Evolutionary conservation across 345 rosid genomes (phyloP), one percentile per base, ranked within the genome.

Genomic region (Euphorbia lathyris): DNA sequence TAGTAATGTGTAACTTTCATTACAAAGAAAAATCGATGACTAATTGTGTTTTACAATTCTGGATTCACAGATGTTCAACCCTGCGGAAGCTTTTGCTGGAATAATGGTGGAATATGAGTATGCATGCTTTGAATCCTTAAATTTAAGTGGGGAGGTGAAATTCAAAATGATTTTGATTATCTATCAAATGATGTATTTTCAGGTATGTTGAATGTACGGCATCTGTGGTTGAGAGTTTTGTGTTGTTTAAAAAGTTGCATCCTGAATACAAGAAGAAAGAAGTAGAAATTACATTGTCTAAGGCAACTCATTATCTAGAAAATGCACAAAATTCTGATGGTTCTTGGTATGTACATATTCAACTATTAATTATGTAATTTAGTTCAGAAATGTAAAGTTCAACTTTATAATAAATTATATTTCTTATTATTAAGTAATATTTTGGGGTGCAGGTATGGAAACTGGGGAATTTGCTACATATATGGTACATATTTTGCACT

Each of bases 381-480:
- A n/a, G n/a, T n/a, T n/a, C n/a, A n/a, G n/a, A n/a, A n/a, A n/a
- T n/a, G n/a, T n/a, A n/a, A n/a, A n/a, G n/a, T n/a, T n/a, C n/a
- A n/a, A n/a, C n/a, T n/a, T n/a, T n/a, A n/a, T n/a, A n/a, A n/a
- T n/a, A n/a, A n/a, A n/a, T n/a, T 50, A 50, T 0, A 50, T 5
- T 0, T 20, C 0, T 52, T 52, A 16, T 52, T 3, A 6, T 0
- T 52, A 47, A n/a, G 30, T 45, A 55, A 22, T 55, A 16, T 16
- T 57, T 6, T 57, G 25, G 5, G 30, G 48, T 50, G 30, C 22
- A 73, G 76, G 76, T 51, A 34, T 67, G 77, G 68, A 2, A 47
- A 36, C 5, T 74, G 77, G 77, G 77, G 72, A 43, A 74, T 67
- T 36, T 74, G 77, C 45, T 61, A 23, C 36, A 67, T 53, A 8